Base-by-base conservation (phyloP, 2,329 filamentous ascomycete species). In the Beauveria sp. region DNA sequence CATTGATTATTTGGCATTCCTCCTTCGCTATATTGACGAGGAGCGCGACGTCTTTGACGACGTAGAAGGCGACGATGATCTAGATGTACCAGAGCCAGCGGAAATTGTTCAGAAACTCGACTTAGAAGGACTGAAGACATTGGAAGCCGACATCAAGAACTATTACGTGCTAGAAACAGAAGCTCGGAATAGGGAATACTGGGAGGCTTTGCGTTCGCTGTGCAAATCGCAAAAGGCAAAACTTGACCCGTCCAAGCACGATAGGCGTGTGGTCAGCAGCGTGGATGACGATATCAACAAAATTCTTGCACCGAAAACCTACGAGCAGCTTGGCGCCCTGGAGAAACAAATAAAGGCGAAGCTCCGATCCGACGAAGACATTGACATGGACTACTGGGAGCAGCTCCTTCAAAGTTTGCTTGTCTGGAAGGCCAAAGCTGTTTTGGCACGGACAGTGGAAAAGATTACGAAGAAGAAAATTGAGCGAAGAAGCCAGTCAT, bases 381-480 rank as follows among this genome's bases (percentile, higher is more conserved):
- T 99, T 66, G 95, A 99, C 73, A 91, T 90, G 2, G 95, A 99
- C 75, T 99, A 98, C 73, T 99, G 95, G 95, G 91, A 96, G 71
- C 91, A 96, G 71, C 80, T 99, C 18, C 79, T 99, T 64, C 87
- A 87, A 66, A 96, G 88, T 70, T 78, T 99, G 65, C 80, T 89
- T 7, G 86, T 96, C 1, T 97, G 91, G 86, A 98, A 98, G 77
- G 91, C 95, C 40, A 92, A 90, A 72, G 91, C 92, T 2, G 91
- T 88, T 72, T 77, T 99, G 58, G 86, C 86, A 66, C 87, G 85
- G 64, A 86, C 97, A 18, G 93, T 88, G 66, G 86, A 90, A 66
- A 85, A 85, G 14, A 89, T 97, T 64, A 82, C 89, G 64, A 84
- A 86, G 61, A 87, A 60, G 28, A 63, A 63, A n/a, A 51, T 54